Percentiles rank a stretch among this genome's conserved stretches.
phyloP scores from a whole-genome alignment of 202 grass and related monocot genomes.

The Thinopyrum obtusiflorum region DNA sequence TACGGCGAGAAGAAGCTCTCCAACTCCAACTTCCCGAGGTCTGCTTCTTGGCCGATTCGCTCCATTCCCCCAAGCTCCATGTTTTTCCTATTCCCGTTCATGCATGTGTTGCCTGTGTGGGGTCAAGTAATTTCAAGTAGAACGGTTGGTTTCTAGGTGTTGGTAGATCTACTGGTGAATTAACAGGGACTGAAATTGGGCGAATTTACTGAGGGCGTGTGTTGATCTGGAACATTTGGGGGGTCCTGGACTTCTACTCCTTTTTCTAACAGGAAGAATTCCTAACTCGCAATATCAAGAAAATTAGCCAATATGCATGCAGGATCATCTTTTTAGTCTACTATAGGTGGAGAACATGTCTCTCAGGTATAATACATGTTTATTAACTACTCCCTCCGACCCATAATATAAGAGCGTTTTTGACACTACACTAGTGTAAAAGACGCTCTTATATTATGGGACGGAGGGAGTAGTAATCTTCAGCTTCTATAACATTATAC shows the following conservation, averaged over 20 bases:
- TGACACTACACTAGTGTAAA: too few species aligned
- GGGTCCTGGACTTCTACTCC: not conserved
- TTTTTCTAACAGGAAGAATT: not conserved
- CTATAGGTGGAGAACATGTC: conserved; percentile 1
- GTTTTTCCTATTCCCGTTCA: not conserved
- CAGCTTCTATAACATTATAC: not conserved
- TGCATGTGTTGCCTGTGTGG: conserved; percentile 2
- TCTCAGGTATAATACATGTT: not conserved
- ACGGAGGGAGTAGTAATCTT: not conserved
- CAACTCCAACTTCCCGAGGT: conserved; percentile 76
- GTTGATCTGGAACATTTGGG: conserved; percentile 3
- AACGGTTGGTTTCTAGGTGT: not conserved
- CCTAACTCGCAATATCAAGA: not conserved
- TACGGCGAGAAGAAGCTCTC: conserved; percentile 82
- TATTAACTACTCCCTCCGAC: not conserved
- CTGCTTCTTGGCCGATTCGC: not conserved
- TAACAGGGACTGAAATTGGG: not conserved
- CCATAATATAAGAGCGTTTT: too few species aligned
- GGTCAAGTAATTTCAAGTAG: not conserved
- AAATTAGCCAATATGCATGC: not conserved
- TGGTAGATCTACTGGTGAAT: conserved; percentile 4
- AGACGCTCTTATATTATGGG: too few species aligned
- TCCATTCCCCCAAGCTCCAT: not conserved
- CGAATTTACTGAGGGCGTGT: not conserved
- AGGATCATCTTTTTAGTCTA: not conserved